Conservation (phyloP, 2,329 filamentous ascomycete genomes). For the Stromatinia cepivora region DNA sequence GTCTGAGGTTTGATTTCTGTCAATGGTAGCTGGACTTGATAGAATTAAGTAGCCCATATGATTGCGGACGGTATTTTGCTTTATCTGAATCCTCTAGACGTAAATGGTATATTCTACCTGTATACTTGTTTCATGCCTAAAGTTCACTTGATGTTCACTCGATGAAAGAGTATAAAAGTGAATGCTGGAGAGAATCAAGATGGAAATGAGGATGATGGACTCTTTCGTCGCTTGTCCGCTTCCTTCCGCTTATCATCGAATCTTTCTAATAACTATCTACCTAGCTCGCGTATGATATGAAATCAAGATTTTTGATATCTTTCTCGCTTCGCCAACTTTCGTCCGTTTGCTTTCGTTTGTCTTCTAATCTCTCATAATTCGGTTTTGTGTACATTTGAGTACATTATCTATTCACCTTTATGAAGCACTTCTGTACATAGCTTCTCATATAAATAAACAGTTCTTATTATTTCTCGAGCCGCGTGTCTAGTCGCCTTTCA, state of each 20-base stretch:
- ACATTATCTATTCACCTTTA: not conserved
- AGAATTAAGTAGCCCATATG: not conserved
- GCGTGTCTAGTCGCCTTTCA: not conserved
- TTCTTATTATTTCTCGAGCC: not conserved
- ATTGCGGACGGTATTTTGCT: not conserved
- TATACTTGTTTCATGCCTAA: not conserved
- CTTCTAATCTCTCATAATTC: not conserved
- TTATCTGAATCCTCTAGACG: not conserved
- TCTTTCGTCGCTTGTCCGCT: not conserved
- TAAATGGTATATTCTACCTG: not conserved
- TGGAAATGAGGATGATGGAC: not conserved
- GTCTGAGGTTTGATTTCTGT: constrained; percentile 1
- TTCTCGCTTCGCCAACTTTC: not conserved
- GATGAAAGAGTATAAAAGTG: not conserved
- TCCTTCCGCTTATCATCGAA: not conserved
- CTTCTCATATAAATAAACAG: not conserved
- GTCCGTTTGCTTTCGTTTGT: not conserved
- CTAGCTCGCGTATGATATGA: not conserved
- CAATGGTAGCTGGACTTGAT: not conserved
- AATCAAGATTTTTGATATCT: not conserved
- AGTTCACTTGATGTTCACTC: not conserved
- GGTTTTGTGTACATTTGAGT: not conserved
- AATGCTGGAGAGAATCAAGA: not conserved
- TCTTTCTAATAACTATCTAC: not conserved
- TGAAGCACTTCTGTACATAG: not conserved